Conservation (phyloP, 805 yeast genomes). For the Hanseniaspora lachancei region DNA sequence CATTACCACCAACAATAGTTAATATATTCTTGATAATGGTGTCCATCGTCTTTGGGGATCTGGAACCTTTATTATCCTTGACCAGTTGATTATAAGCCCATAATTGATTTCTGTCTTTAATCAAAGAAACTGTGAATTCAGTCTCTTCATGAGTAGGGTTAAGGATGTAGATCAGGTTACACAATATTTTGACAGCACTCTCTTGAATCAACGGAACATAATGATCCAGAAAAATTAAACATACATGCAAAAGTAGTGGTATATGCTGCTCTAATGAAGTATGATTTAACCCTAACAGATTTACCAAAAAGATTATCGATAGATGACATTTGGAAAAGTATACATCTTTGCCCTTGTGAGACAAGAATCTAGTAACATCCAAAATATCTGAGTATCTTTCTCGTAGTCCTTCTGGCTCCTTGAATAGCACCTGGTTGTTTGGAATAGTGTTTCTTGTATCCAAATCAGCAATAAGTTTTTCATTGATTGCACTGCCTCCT, state of each 20-base stretch:
- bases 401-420: constrained; percentile 26
- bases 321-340: constrained; percentile 79
- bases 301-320: constrained; percentile 74
- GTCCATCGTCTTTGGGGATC: constrained; percentile 82
- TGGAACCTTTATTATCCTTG: constrained; percentile 61
- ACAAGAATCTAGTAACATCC: constrained; percentile 45
- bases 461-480: constrained; percentile 52
- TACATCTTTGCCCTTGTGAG: constrained; percentile 49
- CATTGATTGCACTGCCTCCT: constrained; percentile 42
- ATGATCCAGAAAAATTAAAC: constrained; percentile 75
- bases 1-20: constrained; percentile 39
- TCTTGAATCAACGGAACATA: constrained; percentile 72
- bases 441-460: constrained; percentile 90
- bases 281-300: constrained; percentile 53
- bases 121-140: constrained; percentile 41
- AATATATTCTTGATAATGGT: constrained; percentile 49
- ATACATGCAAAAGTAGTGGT: constrained; percentile 64
- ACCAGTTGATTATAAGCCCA: constrained; percentile 85
- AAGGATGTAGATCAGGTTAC: constrained; percentile 56
- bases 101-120: constrained; percentile 39
- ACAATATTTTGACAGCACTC: constrained; percentile 64
- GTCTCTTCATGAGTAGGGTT: constrained; percentile 41
- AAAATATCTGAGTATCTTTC: constrained; percentile 61
- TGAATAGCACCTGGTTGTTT: constrained; percentile 30
- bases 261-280: constrained; percentile 48